Percentiles rank a stretch among this genome's conserved stretches.
Evolutionary conservation across 495 filamentous ascomycete species (phyloP).

Genomic region (Tuber indicum): DNA sequence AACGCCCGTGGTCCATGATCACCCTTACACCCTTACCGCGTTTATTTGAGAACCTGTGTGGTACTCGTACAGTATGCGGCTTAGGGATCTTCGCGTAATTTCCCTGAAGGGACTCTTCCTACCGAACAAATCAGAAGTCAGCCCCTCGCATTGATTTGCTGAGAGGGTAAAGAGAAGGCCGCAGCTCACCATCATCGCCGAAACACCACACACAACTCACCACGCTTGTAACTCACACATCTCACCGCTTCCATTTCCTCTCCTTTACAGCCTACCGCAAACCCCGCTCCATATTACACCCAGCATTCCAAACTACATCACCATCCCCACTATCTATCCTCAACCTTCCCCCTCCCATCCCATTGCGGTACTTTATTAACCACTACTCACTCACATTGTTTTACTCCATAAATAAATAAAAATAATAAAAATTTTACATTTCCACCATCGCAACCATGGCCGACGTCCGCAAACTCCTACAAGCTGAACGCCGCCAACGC

Average conservation of each 20-base stretch:
- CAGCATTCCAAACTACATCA: not conserved
- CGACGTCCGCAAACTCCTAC: slow-evolving; percentile 36
- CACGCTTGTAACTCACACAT: not conserved
- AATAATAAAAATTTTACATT: not conserved
- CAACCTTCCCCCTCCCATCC: not conserved
- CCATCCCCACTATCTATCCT: not conserved
- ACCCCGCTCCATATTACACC: not conserved
- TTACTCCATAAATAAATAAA: not conserved
- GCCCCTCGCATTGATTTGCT: not conserved
- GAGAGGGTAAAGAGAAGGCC: not conserved
- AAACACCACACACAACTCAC: slow-evolving; percentile 2
- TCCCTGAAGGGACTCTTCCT: not conserved
- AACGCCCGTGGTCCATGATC: not conserved
- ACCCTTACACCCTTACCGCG: not conserved
- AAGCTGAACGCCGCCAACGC: slow-evolving; percentile 27
- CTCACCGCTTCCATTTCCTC: not conserved
- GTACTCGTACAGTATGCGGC: not conserved
- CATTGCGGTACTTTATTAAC: not conserved
- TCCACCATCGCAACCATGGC: slow-evolving; percentile 20
- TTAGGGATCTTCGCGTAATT: not conserved
- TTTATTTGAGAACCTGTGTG: not conserved
- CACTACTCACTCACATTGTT: not conserved
- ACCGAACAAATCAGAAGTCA: not conserved
- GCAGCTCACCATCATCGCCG: not conserved
- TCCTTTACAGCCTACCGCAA: not conserved